Percentiles rank a stretch among this genome's conserved stretches.
Conservation (phyloP, 345 rosid genomes). For the Dipteronia dyeriana region DNA sequence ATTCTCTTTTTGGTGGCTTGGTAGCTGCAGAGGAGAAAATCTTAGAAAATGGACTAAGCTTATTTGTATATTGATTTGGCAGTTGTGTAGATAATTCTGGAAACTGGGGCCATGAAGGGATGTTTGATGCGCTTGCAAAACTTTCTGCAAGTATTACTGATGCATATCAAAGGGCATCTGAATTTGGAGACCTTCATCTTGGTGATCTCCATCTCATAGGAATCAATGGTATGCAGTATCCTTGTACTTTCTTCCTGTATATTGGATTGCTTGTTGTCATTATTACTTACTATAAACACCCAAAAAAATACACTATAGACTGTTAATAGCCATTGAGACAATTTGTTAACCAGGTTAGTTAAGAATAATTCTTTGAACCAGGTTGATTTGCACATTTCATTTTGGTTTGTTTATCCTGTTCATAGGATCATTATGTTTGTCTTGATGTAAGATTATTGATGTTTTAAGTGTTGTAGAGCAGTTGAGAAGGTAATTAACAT, state of each 20-base stretch:
- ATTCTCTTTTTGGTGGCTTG: not conserved
- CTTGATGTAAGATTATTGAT: constrained; percentile 1
- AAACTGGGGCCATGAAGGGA: constrained; percentile 89
- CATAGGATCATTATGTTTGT: not conserved
- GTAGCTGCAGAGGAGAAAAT: not conserved
- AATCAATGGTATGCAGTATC: constrained; percentile 62
- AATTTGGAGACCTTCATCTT: constrained; percentile 74
- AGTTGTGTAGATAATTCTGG: constrained; percentile 90
- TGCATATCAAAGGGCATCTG: constrained; percentile 62
- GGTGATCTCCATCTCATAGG: constrained; percentile 82
- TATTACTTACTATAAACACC: not conserved
- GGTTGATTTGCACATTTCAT: not conserved
- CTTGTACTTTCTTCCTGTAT: not conserved
- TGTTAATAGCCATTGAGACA: not conserved
- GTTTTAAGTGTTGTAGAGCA: not conserved
- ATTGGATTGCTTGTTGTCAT: not conserved
- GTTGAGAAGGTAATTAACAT: constrained; percentile 1
- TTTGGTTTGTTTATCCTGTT: not conserved
- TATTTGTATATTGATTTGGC: constrained; percentile 26
- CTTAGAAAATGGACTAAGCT: constrained; percentile 12
- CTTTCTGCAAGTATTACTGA: constrained; percentile 54
- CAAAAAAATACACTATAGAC: not conserved
- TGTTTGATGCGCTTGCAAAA: constrained; percentile 70
- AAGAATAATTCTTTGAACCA: not conserved
- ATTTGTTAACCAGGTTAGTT: not conserved